phyloP scores from a whole-genome alignment of 2,329 filamentous ascomycete genomes.

The Penicillium hesseltinei region DNA sequence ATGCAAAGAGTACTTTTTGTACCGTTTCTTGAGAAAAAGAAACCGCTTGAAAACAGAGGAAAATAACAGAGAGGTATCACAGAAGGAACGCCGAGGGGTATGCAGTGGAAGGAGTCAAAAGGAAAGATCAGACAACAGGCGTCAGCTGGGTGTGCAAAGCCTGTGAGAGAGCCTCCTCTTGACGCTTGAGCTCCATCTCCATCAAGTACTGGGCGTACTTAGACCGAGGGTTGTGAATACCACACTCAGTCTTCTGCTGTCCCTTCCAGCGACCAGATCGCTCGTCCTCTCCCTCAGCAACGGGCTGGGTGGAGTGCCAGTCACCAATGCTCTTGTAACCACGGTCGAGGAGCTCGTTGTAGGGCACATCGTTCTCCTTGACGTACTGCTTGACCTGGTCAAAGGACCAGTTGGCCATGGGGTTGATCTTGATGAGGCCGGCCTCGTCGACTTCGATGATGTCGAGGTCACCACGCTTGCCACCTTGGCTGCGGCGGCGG shows the following conservation, averaged over 20 bases:
- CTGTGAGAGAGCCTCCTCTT: constrained; percentile 55
- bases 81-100: constrained; percentile 20
- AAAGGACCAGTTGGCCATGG: constrained; percentile 91
- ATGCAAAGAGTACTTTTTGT: constrained; percentile 2
- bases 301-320: constrained; percentile 94
- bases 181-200: constrained; percentile 68
- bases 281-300: constrained; percentile 90
- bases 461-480: constrained; percentile 83
- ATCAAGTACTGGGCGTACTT: constrained; percentile 83
- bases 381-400: constrained; percentile 85
- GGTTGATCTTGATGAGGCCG: constrained; percentile 95
- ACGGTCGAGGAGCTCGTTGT: constrained; percentile 83
- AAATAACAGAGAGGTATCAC: constrained; percentile 20
- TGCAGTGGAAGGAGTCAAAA: constrained; percentile 14
- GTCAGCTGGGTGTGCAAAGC: constrained; percentile 40
- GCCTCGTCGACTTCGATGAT: constrained; percentile 92
- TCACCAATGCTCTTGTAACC: constrained; percentile 99
- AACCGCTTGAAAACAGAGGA: constrained; percentile 10
- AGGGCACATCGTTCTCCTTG: constrained; percentile 81
- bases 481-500: constrained; percentile 86
- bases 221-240: constrained; percentile 96
- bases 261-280: constrained; percentile 96
- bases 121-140: constrained; percentile 24
- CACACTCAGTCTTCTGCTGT: constrained; percentile 92
- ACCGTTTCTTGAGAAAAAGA: neutral